A percentile compares a stretch with the other conserved stretches of the same genome.
Conservation (phyloP, 2,329 filamentous ascomycete genomes). For the Mollisiaceae sp. region DNA sequence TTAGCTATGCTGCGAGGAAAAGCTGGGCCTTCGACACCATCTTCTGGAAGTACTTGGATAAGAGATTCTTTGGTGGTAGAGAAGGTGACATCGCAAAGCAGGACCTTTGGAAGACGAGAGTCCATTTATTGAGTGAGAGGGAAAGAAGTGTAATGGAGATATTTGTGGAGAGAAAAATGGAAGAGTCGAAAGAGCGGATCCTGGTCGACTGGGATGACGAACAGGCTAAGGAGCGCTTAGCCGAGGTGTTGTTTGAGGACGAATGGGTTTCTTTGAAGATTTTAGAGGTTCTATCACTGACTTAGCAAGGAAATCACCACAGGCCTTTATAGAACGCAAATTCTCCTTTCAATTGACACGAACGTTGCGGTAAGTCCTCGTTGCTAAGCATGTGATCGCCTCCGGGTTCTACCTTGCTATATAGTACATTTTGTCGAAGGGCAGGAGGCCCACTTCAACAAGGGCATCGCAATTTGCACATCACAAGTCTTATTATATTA, state of each 20-base stretch:
- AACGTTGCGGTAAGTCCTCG: no score
- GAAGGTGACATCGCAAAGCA: slow-evolving; percentile 20
- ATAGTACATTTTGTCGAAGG: no score
- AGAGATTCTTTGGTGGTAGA: slow-evolving; percentile 43
- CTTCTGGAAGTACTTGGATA: slow-evolving; percentile 47
- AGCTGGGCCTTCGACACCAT: slow-evolving; percentile 48
- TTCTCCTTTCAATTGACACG: no score
- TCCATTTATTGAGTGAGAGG: slow-evolving; percentile 38
- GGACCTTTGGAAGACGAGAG: slow-evolving; percentile 39
- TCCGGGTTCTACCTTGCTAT: no score
- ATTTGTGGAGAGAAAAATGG: slow-evolving; percentile 43
- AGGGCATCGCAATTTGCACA: no score
- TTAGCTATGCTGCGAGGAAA: slow-evolving; percentile 46
- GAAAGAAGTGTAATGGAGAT: slow-evolving; percentile 41
- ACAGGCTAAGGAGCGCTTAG: slow-evolving; percentile 11
- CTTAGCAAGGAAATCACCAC: no score
- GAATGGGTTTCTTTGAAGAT: no score
- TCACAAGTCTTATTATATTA: no score
- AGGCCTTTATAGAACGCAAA: no score
- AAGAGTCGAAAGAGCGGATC: slow-evolving; percentile 32
- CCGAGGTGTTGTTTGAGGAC: slow-evolving; percentile 16
- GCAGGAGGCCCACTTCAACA: no score
- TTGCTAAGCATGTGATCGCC: no score
- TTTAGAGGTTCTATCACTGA: no score
- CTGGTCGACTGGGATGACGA: slow-evolving; percentile 25